Evolutionary conservation across 1,284 basidiomycete genomes (phyloP).

Genomic region (Cutaneotrichosporon cavernicola): DNA sequence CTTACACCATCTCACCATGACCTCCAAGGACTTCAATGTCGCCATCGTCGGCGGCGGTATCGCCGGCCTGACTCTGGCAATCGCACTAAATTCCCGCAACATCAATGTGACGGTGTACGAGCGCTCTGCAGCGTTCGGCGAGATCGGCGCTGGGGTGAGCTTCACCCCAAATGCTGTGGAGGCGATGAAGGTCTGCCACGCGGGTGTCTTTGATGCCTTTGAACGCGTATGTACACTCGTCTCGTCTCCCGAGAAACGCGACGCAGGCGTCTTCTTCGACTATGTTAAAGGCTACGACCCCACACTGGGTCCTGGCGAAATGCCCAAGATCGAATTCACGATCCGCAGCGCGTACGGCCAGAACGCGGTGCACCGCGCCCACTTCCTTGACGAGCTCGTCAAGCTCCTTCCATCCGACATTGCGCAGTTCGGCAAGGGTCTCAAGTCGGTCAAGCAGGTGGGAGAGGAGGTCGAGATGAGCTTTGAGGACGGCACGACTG

Average conservation of each 20-base stretch:
- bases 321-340: slow-evolving; percentile 19
- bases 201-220: slow-evolving; percentile 23
- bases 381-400: slow-evolving; percentile 30
- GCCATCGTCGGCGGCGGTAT: slow-evolving; percentile 27
- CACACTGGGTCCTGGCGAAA: neutral
- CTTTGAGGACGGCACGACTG: slow-evolving; percentile 25
- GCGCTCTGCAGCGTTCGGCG: slow-evolving; percentile 25
- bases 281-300: slow-evolving; percentile 21
- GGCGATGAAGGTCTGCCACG: slow-evolving; percentile 25
- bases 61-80: slow-evolving; percentile 22
- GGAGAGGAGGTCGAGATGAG: slow-evolving; percentile 7
- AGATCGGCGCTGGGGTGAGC: slow-evolving; percentile 29
- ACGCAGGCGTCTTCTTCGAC: slow-evolving; percentile 19
- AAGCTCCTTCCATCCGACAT: slow-evolving; percentile 17
- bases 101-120: slow-evolving; percentile 25
- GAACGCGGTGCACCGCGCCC: slow-evolving; percentile 29
- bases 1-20: neutral
- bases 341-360: slow-evolving; percentile 15
- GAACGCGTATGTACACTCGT: slow-evolving; percentile 25
- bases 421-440: slow-evolving; percentile 22
- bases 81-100: slow-evolving; percentile 21
- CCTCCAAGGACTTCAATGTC: slow-evolving; percentile 16
- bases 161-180: slow-evolving; percentile 26
- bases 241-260: slow-evolving; percentile 16
- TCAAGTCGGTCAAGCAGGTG: slow-evolving; percentile 9